phyloP scores from a whole-genome alignment of 140 eudicot species.

The Ambrosia hybrid region DNA sequence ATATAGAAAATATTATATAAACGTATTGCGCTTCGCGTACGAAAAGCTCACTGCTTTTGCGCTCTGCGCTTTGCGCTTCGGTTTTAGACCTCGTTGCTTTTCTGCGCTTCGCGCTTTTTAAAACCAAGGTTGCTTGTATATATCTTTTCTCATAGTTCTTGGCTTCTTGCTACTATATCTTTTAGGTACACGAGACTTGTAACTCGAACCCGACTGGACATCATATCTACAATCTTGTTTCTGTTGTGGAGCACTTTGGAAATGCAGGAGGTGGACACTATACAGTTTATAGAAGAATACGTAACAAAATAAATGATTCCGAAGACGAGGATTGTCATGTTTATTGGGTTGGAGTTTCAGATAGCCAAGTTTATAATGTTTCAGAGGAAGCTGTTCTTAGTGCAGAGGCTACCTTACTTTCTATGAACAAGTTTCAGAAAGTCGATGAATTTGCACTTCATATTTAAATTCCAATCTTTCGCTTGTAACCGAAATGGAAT shows the following conservation, averaged over 20 bases:
- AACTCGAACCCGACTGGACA: conserved; percentile 9
- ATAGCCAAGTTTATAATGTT: conserved; percentile 58
- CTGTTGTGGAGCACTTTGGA: conserved; percentile 89
- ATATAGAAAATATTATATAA: too few species aligned
- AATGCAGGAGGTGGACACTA: conserved; percentile 78
- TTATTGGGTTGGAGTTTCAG: conserved; percentile 86
- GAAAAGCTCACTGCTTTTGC: too few species aligned
- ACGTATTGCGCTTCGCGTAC: too few species aligned
- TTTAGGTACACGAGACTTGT: conserved; percentile 36
- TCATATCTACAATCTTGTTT: conserved; percentile 62
- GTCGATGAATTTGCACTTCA: conserved; percentile 13
- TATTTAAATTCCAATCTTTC: neutral
- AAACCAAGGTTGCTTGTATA: neutral
- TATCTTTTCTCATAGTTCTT: neutral
- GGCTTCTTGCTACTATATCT: neutral
- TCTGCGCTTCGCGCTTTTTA: too few species aligned
- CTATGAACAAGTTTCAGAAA: conserved; percentile 54
- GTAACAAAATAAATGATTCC: conserved; percentile 22
- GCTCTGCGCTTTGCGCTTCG: too few species aligned
- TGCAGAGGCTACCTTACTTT: conserved; percentile 76
- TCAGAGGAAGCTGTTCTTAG: conserved; percentile 73
- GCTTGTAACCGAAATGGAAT: neutral
- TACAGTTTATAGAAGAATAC: conserved; percentile 73
- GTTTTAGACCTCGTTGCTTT: too few species aligned
- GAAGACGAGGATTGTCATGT: conserved; percentile 32